These are phyloP conservation scores for Annulohypoxylon maeteangense DNA, from an alignment of 495 filamentous ascomycete genomes.

Conservation along the genomic window DNA sequence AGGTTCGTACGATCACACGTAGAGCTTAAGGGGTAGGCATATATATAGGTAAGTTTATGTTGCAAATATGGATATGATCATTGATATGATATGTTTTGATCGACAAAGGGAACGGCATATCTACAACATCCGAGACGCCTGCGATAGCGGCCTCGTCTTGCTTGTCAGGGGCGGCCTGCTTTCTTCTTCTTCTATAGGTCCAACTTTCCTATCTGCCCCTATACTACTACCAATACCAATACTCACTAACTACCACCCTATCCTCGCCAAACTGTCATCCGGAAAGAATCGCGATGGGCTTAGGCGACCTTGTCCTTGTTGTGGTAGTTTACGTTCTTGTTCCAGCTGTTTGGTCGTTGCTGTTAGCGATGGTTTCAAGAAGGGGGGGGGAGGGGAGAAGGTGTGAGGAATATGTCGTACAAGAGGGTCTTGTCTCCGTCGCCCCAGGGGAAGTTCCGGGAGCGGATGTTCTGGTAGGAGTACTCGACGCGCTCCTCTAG, in stretches of 20 bases:
- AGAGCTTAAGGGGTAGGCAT: too few relatives aligned
- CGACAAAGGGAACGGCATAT: conserved; percentile 42
- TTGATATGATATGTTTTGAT: conserved; percentile 22
- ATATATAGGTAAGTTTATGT: too few relatives aligned
- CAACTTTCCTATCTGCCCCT: conserved; percentile 3
- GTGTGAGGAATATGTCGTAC: conserved; percentile 50
- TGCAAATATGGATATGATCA: conserved; percentile 9
- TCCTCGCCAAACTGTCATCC: background rate
- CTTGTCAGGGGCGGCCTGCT: conserved; percentile 17
- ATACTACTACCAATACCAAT: background rate
- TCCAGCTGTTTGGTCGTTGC: conserved; percentile 77
- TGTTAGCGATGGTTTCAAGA: conserved; percentile 12
- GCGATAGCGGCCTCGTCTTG: conserved; percentile 10
- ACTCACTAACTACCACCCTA: too few relatives aligned
- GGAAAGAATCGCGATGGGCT: conserved; percentile 30
- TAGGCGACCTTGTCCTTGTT: conserved; percentile 82
- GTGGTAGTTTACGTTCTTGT: conserved; percentile 93
- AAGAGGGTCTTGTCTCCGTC: conserved; percentile 82
- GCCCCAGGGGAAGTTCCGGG: conserved; percentile 90
- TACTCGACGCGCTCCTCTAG: conserved; percentile 91
- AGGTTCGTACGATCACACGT: too few relatives aligned
- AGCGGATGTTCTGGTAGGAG: conserved; percentile 92
- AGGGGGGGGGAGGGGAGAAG: conserved; percentile 9
- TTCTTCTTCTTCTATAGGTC: conserved; percentile 22
- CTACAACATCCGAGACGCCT: conserved; percentile 25